These are phyloP conservation scores for Russula vinacea DNA, from an alignment of 768 basidiomycete species.

Conservation along the genomic window DNA sequence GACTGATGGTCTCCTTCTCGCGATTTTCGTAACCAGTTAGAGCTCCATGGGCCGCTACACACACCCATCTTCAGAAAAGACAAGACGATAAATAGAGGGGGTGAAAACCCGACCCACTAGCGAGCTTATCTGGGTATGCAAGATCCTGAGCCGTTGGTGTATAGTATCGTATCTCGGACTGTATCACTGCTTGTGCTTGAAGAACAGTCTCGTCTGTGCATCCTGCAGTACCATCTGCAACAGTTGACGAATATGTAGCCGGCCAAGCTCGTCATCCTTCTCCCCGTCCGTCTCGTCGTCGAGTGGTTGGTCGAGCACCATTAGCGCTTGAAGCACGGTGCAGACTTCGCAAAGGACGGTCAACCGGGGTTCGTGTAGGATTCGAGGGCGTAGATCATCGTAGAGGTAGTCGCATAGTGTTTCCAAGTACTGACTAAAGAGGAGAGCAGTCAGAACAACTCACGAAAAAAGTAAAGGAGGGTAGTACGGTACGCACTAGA, in stretches of 20 bases:
- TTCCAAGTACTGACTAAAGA: constrained; percentile 79
- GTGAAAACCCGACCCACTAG: constrained; percentile 47
- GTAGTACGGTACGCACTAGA: constrained; percentile 53
- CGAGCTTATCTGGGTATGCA: constrained; percentile 80
- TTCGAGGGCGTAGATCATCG: constrained; percentile 92
- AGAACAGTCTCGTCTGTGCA: constrained; percentile 92
- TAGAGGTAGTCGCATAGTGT: constrained; percentile 90
- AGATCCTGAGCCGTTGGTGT: constrained; percentile 74
- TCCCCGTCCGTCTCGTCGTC: constrained; percentile 40
- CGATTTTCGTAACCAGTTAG: constrained; percentile 45
- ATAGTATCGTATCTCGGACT: constrained; percentile 84
- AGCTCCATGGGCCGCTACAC: constrained; percentile 47
- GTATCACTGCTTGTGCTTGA: constrained; percentile 93
- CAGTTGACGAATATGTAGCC: constrained; percentile 75
- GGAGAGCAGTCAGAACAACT: background rate
- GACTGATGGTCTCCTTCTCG: constrained; percentile 69
- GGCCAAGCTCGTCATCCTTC: constrained; percentile 45
- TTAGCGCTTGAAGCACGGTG: constrained; percentile 91
- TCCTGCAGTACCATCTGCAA: constrained; percentile 91
- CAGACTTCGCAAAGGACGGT: constrained; percentile 91
- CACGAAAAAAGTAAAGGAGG: background rate
- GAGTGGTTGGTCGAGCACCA: constrained; percentile 77
- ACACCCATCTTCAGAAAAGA: constrained; percentile 10
- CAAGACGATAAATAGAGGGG: background rate
- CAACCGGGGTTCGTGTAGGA: constrained; percentile 87